A percentile compares a stretch with the other conserved stretches of the same genome.
phyloP scores from a whole-genome alignment of 2,329 filamentous ascomycete genomes.

The Aspergillus proliferans region DNA sequence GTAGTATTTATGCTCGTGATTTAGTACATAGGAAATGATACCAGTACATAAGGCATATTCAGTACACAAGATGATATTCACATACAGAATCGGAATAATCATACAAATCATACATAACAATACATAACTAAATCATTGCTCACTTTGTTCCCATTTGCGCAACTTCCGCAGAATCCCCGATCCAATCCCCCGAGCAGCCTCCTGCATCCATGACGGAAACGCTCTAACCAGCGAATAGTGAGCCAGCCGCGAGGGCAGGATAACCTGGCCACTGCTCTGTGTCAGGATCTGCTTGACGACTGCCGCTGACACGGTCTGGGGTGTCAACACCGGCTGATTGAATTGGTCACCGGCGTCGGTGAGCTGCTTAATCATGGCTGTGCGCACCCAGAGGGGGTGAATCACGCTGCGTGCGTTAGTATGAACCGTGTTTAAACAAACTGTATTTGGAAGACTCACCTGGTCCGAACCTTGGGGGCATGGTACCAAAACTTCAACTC shows the following conservation, averaged over 20 bases:
- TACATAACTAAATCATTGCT: neutral
- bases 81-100: neutral
- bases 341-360: conserved; percentile 26
- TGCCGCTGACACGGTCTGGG: conserved; percentile 39
- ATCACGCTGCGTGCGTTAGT: conserved; percentile 19
- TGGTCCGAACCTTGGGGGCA: conserved; percentile 34
- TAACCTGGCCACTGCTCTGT: conserved; percentile 44
- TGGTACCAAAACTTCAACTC: conserved; percentile 34
- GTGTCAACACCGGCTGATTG: conserved; percentile 29
- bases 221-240: conserved; percentile 22
- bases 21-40: no score
- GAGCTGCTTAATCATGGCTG: conserved; percentile 40
- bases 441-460: conserved; percentile 11
- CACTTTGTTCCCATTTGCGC: conserved; percentile 8
- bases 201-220: conserved; percentile 44
- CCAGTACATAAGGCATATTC: neutral
- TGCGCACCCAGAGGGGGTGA: conserved; percentile 43
- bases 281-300: conserved; percentile 47
- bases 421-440: neutral
- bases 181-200: conserved; percentile 24
- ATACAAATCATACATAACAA: neutral
- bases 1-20: no score
- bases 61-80: neutral
- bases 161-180: conserved; percentile 19
- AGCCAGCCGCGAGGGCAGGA: conserved; percentile 38